Evolutionary conservation across 805 yeast species (phyloP).

Genomic region (Wickerhamomyces pijperi): DNA sequence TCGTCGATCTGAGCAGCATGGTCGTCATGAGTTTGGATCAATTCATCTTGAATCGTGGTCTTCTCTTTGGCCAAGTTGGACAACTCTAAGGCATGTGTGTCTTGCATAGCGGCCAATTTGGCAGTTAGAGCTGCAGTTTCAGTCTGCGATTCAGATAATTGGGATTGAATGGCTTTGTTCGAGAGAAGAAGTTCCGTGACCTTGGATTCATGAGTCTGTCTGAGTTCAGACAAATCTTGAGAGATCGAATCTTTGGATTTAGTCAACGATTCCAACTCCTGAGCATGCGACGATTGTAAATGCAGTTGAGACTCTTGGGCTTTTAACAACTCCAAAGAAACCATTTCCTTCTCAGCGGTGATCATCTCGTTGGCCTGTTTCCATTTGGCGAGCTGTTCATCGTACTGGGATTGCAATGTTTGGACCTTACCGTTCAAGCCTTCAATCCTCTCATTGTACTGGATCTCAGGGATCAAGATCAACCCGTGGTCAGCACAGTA

Average conservation of each 20-base stretch:
- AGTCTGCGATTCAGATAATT: not conserved
- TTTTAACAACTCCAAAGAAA: too few relatives aligned
- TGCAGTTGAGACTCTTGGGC: too few relatives aligned
- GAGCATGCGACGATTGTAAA: too few relatives aligned
- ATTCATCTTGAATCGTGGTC: not conserved
- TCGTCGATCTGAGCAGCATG: not conserved
- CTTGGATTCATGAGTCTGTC: not conserved
- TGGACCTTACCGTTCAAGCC: not conserved
- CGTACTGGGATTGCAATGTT: not conserved
- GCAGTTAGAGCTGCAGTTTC: not conserved
- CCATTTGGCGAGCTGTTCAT: not conserved
- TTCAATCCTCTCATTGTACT: constrained; percentile 6
- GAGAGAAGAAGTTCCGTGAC: not conserved
- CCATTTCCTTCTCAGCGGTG: too few relatives aligned
- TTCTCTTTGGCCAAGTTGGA: not conserved
- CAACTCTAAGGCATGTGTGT: not conserved
- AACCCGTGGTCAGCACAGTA: constrained; percentile 21
- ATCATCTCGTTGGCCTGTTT: too few relatives aligned
- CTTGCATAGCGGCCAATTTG: not conserved
- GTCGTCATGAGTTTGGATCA: not conserved
- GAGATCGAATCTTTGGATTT: not conserved
- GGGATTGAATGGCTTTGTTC: not conserved
- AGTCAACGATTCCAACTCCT: not conserved
- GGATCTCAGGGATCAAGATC: constrained; percentile 16
- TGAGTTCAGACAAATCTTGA: not conserved